Evolutionary conservation across 2,329 filamentous ascomycete genomes (phyloP), one percentile per base, ranked within the genome.

Genomic region (Colletotrichum zoysiae): DNA sequence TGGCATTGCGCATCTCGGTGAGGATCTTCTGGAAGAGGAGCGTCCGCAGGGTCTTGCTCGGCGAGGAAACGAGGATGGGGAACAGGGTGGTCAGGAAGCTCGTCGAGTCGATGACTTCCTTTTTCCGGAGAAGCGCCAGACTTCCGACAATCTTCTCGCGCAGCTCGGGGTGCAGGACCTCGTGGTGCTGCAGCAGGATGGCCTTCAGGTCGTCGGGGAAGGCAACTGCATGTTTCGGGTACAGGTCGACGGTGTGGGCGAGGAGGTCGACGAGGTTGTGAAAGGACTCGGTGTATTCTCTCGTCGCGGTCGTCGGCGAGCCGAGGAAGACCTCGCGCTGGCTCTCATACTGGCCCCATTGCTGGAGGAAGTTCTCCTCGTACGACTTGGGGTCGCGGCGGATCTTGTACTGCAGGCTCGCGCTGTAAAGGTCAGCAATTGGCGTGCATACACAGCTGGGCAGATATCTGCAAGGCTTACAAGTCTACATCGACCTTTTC

Each of bases 401-500:
- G 79, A 97, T 95, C 84, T 97, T 97, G 86, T 97, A 94, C 80
- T 97, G 95, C 63, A 98, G 85, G 82, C 92, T 96, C 74, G 94
- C 91, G 77, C 91, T 93, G 78, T 87, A 70, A 18, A 73, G 71
- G 74, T 83, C 72, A 80, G 81, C 77, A 64, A 70, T 74, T 55
- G 66, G 65, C 7, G 6, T 20, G 65, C 7, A 3, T 14, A 1
- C 5, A 53, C 14, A 8, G 1, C 9, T 5, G 26, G 57, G 20
- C 35, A 38, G 9, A 16, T 33, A n/a, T n/a, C n/a, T n/a, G 5
- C 3, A 50, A 16, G 23, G 79, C 89, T 74, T 81, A 92, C 88
- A 97, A 86, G 82, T 97, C 94, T 44, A 95, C 95, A 80, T 98
- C 95, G 76, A 97, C 91, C 88, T 98, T 98, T 84, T 98, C 95